Evolutionary conservation across 2,329 filamentous ascomycete species (phyloP), one percentile per base, ranked within the genome.

Genomic region (Aspergillus intermedius): DNA sequence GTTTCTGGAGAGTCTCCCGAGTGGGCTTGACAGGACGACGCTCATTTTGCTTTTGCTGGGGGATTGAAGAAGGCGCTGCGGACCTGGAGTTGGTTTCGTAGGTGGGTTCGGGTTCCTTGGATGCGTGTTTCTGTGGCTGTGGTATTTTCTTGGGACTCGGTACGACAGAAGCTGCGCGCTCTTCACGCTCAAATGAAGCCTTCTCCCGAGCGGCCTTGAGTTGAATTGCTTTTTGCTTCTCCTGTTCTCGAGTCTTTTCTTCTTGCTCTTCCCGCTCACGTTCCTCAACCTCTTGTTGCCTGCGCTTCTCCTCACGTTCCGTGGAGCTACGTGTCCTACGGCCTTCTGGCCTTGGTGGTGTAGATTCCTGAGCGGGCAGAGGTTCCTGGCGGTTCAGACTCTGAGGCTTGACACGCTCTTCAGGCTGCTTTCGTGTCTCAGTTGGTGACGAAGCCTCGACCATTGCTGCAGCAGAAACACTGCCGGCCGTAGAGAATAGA

Each of bases 401-500:
- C 15, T 53, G 52, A 46, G 60, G 56, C 32, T 56, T 61, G 5
- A 57, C 53, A 42, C 60, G 63, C 23, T 66, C 55, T 32, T 55
- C 60, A 5, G 60, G 48, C 40, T 66, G 63, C 13, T 59, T 44
- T 35, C 62, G 65, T 2, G 58, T 51, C 17, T 66, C 61, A 25
- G 65, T 66, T 8, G 74, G 70, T 12, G 74, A 74, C 6, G 77
- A 70, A 25, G 73, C 73, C 53, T 83, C 80, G 51, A 81, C 63
- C 56, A 79, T 82, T 2, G 77, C 77, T 41, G 81, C 77, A 42
- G 79, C 79, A 53, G 79, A 80, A 10, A 77, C 67, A 41, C 77
- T 74, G 50, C 77, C 81, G 53, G 79, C 91, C 57, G 87, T 94
- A 15, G 86, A 88, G 54, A 96, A 84, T 44, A 96, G 80, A 12